These are phyloP conservation scores for Phytopythium mirpurense DNA, from an alignment of 352 stramenopile species.

Conservation along the genomic window DNA sequence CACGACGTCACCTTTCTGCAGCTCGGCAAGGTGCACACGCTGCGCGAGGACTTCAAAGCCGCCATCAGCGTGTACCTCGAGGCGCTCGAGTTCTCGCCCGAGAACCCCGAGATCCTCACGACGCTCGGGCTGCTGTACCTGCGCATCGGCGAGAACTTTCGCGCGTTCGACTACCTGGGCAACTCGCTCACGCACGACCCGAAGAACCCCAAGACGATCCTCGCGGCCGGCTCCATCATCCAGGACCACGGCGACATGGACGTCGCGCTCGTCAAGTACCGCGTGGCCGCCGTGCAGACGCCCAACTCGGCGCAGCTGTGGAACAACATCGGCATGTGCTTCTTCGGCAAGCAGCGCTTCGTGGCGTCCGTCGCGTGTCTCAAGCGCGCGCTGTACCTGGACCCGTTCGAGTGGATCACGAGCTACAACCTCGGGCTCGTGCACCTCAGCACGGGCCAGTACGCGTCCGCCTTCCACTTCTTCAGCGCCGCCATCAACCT, in stretches of 20 bases:
- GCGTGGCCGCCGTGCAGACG: constrained; percentile 87
- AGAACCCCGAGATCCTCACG: constrained; percentile 91
- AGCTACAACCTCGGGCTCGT: constrained; percentile 94
- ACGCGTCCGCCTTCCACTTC: constrained; percentile 92
- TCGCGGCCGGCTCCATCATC: constrained; percentile 91
- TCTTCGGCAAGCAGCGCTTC: constrained; percentile 90
- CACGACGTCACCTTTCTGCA: constrained; percentile 92
- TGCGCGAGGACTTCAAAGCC: constrained; percentile 80
- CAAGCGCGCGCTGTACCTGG: constrained; percentile 89
- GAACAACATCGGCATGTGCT: constrained; percentile 96
- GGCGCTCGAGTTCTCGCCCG: constrained; percentile 90
- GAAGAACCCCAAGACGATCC: constrained; percentile 88
- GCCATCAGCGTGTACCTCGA: constrained; percentile 89
- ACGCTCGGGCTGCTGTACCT: constrained; percentile 90
- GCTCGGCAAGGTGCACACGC: constrained; percentile 84
- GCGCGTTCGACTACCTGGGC: constrained; percentile 92
- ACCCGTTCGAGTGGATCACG: constrained; percentile 95
- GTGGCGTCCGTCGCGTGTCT: constrained; percentile 87
- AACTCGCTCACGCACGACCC: constrained; percentile 92
- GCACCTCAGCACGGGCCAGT: constrained; percentile 90
- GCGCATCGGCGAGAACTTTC: constrained; percentile 86
- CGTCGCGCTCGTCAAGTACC: constrained; percentile 93
- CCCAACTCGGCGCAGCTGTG: constrained; percentile 91
- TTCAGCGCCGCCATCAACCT: constrained; percentile 88
- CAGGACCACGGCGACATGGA: constrained; percentile 93